These are phyloP conservation scores for Fomitopsis pulvina DNA, from an alignment of 768 basidiomycete genomes.

Conservation along the genomic window DNA sequence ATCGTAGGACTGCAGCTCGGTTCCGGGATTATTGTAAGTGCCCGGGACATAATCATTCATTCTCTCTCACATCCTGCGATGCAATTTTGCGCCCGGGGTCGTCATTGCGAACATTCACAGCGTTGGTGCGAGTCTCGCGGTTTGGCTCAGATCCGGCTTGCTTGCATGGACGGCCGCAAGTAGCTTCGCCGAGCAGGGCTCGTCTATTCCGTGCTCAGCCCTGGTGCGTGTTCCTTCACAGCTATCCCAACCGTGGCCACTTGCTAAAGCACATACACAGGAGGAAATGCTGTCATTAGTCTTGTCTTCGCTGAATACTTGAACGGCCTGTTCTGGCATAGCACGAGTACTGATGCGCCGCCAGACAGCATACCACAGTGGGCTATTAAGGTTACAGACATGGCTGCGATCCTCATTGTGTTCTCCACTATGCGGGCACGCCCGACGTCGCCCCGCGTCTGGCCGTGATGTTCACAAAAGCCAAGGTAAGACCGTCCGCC, in stretches of 20 bases:
- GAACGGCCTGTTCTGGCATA: constrained; percentile 82
- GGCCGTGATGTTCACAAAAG: constrained; percentile 79
- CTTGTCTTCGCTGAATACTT: constrained; percentile 91
- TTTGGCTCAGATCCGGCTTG: constrained; percentile 81
- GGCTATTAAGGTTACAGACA: constrained; percentile 85
- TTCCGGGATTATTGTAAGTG: constrained; percentile 89
- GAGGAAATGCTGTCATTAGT: constrained; percentile 76
- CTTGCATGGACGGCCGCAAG: constrained; percentile 95
- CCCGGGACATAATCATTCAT: neutral
- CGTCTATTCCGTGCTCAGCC: constrained; percentile 82
- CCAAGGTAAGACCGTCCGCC: constrained; percentile 53
- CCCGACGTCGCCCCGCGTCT: constrained; percentile 73
- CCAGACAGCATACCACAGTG: constrained; percentile 83
- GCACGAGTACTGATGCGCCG: constrained; percentile 58
- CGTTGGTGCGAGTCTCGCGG: constrained; percentile 80
- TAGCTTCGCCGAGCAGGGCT: constrained; percentile 89
- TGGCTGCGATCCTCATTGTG: constrained; percentile 65
- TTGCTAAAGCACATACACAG: constrained; percentile 26
- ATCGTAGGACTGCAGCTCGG: constrained; percentile 87
- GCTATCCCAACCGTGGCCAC: neutral
- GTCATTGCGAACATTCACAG: constrained; percentile 85
- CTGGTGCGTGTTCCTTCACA: constrained; percentile 39
- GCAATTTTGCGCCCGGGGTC: constrained; percentile 88
- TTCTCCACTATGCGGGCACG: constrained; percentile 72
- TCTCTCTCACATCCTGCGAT: constrained; percentile 1